Evolutionary conservation across 1,284 basidiomycete species (phyloP).

Genomic region (Ceratorhiza oryzae-sativae): DNA sequence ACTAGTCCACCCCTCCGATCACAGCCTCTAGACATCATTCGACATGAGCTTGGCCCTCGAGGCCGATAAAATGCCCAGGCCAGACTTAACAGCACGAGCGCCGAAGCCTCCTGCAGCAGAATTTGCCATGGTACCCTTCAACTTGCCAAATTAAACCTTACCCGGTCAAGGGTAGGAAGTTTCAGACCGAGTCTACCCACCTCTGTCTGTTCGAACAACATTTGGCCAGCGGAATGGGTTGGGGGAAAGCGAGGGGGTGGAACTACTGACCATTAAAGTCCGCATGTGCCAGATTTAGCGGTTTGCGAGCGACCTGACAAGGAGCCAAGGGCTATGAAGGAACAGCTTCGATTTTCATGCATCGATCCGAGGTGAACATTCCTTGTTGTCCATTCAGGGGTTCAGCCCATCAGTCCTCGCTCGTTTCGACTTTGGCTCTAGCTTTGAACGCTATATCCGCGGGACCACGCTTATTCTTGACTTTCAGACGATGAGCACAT

Average conservation of each 20-base stretch:
- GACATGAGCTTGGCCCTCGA: too few relatives aligned
- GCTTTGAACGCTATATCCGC: slow-evolving; percentile 65
- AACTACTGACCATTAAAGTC: too few relatives aligned
- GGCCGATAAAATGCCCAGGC: too few relatives aligned
- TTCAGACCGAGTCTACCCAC: slow-evolving; percentile 14
- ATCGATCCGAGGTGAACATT: slow-evolving; percentile 64
- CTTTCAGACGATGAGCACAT: neutral
- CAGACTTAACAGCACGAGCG: slow-evolving; percentile 63
- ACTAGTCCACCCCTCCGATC: slow-evolving; percentile 55
- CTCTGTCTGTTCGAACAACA: slow-evolving; percentile 33
- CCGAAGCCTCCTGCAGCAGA: slow-evolving; percentile 74
- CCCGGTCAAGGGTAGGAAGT: slow-evolving; percentile 42
- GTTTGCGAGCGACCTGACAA: too few relatives aligned
- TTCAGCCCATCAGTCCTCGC: slow-evolving; percentile 68
- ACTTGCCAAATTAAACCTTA: slow-evolving; percentile 65
- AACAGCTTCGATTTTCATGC: neutral
- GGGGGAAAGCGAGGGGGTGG: slow-evolving; percentile 1
- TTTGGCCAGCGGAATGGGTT: slow-evolving; percentile 39
- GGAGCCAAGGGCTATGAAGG: neutral
- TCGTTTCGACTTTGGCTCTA: slow-evolving; percentile 69
- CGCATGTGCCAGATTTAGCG: too few relatives aligned
- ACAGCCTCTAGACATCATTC: slow-evolving; percentile 48
- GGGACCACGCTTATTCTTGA: slow-evolving; percentile 50
- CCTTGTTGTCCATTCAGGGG: slow-evolving; percentile 62
- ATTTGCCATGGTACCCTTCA: slow-evolving; percentile 62